phyloP scores from a whole-genome alignment of 169 alveolate species.

The Plasmodium sp. region DNA sequence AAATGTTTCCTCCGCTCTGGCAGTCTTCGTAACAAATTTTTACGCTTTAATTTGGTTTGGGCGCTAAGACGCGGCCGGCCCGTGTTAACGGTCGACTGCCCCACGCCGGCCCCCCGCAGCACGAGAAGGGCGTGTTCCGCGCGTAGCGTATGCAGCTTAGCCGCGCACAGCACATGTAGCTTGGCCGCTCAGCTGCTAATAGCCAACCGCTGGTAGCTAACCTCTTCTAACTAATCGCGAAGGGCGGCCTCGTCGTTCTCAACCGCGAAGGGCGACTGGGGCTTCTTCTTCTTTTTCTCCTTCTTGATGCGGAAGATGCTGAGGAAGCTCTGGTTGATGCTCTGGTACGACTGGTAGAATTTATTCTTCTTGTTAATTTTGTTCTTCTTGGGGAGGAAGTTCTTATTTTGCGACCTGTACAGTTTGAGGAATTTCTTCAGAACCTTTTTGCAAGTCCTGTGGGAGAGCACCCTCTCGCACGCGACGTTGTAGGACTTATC shows the following conservation, averaged over 20 bases:
- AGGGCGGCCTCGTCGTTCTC: neutral
- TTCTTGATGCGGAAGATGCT: slow-evolving; percentile 66
- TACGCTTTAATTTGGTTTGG: neutral
- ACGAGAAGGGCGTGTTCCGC: neutral
- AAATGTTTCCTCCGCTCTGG: neutral
- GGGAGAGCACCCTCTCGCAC: slow-evolving; percentile 71
- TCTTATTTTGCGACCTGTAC: slow-evolving; percentile 72
- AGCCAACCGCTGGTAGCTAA: neutral
- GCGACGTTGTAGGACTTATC: slow-evolving; percentile 74
- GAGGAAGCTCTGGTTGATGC: slow-evolving; percentile 53
- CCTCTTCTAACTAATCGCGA: neutral
- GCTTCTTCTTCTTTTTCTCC: slow-evolving; percentile 27
- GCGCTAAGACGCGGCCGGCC: too few species aligned
- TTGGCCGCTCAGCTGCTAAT: neutral
- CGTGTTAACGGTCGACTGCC: neutral
- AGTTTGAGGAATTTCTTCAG: slow-evolving; percentile 64
- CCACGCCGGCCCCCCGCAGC: neutral
- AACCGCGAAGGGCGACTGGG: neutral
- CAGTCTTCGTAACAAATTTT: neutral
- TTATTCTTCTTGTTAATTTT: slow-evolving; percentile 68
- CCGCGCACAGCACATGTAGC: too few species aligned
- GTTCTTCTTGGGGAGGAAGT: slow-evolving; percentile 41
- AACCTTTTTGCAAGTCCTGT: slow-evolving; percentile 67
- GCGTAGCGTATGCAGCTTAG: too few species aligned
- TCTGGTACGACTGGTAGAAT: slow-evolving; percentile 62